These are phyloP conservation scores for Chaetomiaceae sp. DNA, from an alignment of 2,329 filamentous ascomycete species.

Conservation along the genomic window DNA sequence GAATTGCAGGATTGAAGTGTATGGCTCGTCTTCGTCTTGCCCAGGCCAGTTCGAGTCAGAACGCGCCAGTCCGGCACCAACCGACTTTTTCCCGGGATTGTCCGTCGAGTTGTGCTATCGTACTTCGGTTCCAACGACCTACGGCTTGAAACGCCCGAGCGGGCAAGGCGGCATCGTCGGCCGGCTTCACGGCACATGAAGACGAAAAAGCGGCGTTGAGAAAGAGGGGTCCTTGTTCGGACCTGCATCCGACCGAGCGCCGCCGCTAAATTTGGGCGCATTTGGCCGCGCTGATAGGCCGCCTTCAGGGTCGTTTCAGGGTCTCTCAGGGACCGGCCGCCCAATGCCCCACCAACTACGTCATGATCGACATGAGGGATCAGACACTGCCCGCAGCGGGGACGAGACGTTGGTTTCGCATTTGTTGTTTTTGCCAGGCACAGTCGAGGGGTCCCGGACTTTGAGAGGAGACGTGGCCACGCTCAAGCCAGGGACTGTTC, in stretches of 20 bases:
- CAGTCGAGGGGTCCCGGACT: background rate
- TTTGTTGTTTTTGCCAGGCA: background rate
- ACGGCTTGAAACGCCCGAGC: too few relatives aligned
- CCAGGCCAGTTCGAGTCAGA: too few relatives aligned
- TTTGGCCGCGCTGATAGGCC: constrained; percentile 6
- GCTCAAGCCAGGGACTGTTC: background rate
- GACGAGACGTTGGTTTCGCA: constrained; percentile 8
- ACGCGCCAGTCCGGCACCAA: too few relatives aligned
- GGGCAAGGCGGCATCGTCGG: too few relatives aligned
- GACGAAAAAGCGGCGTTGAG: background rate
- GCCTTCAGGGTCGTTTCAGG: constrained; percentile 7
- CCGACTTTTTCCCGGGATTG: too few relatives aligned
- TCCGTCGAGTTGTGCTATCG: too few relatives aligned
- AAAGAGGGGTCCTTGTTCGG: too few relatives aligned
- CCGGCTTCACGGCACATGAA: too few relatives aligned
- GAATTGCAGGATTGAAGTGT: too few relatives aligned
- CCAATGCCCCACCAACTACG: constrained; percentile 10
- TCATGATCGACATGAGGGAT: constrained; percentile 11
- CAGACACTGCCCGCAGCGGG: constrained; percentile 1
- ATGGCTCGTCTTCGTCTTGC: too few relatives aligned
- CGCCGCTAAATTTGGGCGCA: constrained; percentile 1
- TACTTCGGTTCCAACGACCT: too few relatives aligned
- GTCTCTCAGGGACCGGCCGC: constrained; percentile 8
- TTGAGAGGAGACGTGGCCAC: background rate
- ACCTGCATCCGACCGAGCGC: too few relatives aligned